Evolutionary conservation across 768 basidiomycete species (phyloP).

Genomic region (Sarcodon sp.): DNA sequence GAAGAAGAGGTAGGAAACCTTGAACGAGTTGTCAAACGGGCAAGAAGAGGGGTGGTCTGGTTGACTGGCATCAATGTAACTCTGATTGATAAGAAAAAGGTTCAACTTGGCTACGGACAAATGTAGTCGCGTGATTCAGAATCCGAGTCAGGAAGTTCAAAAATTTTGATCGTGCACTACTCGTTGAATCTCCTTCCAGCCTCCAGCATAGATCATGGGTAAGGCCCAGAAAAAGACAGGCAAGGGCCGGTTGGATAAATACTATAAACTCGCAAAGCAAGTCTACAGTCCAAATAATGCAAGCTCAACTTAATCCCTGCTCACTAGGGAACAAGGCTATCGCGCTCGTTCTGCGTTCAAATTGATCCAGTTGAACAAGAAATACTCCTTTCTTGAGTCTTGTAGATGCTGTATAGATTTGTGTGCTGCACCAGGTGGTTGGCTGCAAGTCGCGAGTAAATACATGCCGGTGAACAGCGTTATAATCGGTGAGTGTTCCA

Average conservation of each 20-base stretch:
- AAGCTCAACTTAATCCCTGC: not conserved
- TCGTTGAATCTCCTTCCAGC: not conserved
- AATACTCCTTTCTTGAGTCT: slow-evolving; percentile 83
- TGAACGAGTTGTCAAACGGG: not conserved
- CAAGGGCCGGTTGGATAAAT: slow-evolving; percentile 92
- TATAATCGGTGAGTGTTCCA: slow-evolving; percentile 59
- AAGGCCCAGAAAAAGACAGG: slow-evolving; percentile 87
- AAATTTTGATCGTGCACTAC: not conserved
- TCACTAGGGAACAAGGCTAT: slow-evolving; percentile 88
- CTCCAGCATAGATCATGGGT: slow-evolving; percentile 15
- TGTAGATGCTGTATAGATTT: slow-evolving; percentile 94
- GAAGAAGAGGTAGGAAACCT: slow-evolving; percentile 6
- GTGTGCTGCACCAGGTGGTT: slow-evolving; percentile 97
- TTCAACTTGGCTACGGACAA: not conserved
- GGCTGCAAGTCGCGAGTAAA: slow-evolving; percentile 97
- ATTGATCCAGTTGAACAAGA: slow-evolving; percentile 96
- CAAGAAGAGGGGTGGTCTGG: slow-evolving; percentile 13
- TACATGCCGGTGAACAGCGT: slow-evolving; percentile 91
- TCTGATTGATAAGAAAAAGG: not conserved
- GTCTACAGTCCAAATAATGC: slow-evolving; percentile 5
- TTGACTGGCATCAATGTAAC: slow-evolving; percentile 3
- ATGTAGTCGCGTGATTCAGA: not conserved
- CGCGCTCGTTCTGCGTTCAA: slow-evolving; percentile 99
- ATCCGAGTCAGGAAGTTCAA: not conserved
- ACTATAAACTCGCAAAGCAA: slow-evolving; percentile 91